Evolutionary conservation across 768 basidiomycete genomes (phyloP), one percentile per base, ranked within the genome.

Genomic region (Leccinum obscurum): DNA sequence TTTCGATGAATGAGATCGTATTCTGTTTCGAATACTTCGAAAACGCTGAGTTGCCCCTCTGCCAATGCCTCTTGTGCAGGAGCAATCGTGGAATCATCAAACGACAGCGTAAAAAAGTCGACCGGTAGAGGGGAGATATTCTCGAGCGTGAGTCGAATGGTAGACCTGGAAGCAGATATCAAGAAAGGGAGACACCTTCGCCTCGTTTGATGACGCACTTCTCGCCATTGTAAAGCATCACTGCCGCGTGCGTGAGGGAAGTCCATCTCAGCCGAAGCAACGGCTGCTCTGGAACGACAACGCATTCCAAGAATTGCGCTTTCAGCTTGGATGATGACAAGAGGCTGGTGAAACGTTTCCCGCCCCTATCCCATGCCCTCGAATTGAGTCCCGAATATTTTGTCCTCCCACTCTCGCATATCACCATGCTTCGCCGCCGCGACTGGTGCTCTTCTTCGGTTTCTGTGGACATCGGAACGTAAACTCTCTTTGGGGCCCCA

Each of bases 161-260:
- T 84, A 2, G 93, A 91, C 70, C 96, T 98, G 50, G 52, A 57
- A 55, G 48, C 2, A 32, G 57, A 53, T 63, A 60, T 56, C 55
- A 58, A 53, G 41, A 32, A 58, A 52, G 26, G 4, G 10, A 17
- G 54, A 32, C 24, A 54, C 6, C 15, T 15, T 63, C 39, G 22
- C 49, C 26, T 50, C 63, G 26, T 24, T 28, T 57, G 37, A 15
- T 5, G 6, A 76, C 86, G 61, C 63, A 94, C 95, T 77, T 87
- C 78, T 99, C 97, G 35, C 97, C 97, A 52, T 96, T 85, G 69
- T 96, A 98, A 54, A 98, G 78, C 93, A 97, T 96, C 26, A 98
- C 77, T 0, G 95, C 93, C 1, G 93, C 94, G 66, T 97, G 94
- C 1, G 91, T 95, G 22, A 97, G 77, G n/a, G 92, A 93, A 15